Evolutionary conservation across 495 filamentous ascomycete genomes (phyloP).

Genomic region (Neurospora cerealis): DNA sequence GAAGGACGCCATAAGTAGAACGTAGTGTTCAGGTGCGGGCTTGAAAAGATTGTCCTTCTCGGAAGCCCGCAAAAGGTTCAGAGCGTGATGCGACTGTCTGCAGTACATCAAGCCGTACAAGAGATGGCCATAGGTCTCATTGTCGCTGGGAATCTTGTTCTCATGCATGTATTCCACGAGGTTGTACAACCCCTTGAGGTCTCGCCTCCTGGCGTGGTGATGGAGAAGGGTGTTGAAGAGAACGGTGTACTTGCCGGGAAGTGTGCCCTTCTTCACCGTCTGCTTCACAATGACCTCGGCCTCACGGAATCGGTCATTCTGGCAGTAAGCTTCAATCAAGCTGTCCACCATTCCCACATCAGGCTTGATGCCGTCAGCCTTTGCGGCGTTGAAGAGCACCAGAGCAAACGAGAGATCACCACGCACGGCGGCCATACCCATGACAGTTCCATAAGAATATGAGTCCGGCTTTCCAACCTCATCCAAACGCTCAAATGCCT

Average conservation of each 20-base stretch:
- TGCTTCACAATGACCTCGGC: slow-evolving; percentile 50
- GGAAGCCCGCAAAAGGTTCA: slow-evolving; percentile 49
- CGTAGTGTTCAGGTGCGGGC: slow-evolving; percentile 50
- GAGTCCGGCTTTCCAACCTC: slow-evolving; percentile 38
- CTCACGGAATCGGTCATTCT: slow-evolving; percentile 44
- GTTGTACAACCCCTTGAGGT: slow-evolving; percentile 49
- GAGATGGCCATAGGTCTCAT: slow-evolving; percentile 62
- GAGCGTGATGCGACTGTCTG: slow-evolving; percentile 54
- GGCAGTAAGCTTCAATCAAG: slow-evolving; percentile 59
- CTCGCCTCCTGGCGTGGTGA: slow-evolving; percentile 54
- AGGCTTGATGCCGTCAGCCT: slow-evolving; percentile 28
- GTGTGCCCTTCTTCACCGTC: slow-evolving; percentile 29
- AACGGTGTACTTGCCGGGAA: slow-evolving; percentile 34
- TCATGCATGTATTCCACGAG: slow-evolving; percentile 54
- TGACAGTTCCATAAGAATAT: slow-evolving; percentile 59
- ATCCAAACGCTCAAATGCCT: slow-evolving; percentile 48
- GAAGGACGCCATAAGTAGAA: slow-evolving; percentile 24
- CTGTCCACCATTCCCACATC: slow-evolving; percentile 47
- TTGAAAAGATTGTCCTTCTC: slow-evolving; percentile 48
- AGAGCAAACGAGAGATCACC: slow-evolving; percentile 65
- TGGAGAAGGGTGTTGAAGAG: slow-evolving; percentile 75
- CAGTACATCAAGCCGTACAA: slow-evolving; percentile 58
- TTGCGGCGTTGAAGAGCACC: slow-evolving; percentile 49
- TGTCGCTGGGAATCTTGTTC: slow-evolving; percentile 48
- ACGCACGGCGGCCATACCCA: slow-evolving; percentile 57